These are phyloP conservation scores for Rutstroemia sp. DNA, from an alignment of 2,329 filamentous ascomycete genomes.

Conservation along the genomic window DNA sequence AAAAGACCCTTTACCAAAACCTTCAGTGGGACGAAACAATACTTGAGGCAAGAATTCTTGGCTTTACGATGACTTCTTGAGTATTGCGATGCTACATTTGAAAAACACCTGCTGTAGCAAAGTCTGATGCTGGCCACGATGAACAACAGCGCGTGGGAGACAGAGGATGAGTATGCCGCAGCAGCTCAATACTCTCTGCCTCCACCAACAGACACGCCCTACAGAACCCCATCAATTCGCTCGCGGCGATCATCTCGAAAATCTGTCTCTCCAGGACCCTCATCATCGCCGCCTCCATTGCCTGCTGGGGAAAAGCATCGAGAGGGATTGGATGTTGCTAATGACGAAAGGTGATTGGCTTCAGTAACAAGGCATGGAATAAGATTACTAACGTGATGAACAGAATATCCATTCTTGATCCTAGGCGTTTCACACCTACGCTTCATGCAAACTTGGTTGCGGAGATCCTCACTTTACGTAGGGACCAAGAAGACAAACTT, in stretches of 20 bases:
- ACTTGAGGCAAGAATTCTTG: neutral
- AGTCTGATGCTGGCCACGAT: conserved; percentile 31
- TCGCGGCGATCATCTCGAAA: conserved; percentile 51
- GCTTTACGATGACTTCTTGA: neutral
- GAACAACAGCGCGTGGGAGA: conserved; percentile 46
- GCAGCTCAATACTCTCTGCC: conserved; percentile 55
- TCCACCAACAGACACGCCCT: conserved; percentile 64
- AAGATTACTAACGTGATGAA: conserved; percentile 13
- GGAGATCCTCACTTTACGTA: conserved; percentile 78
- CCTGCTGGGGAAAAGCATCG: conserved; percentile 40
- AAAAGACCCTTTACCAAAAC: neutral
- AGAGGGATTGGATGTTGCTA: conserved; percentile 50
- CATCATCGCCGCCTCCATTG: conserved; percentile 52
- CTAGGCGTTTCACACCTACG: conserved; percentile 88
- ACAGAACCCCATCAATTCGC: conserved; percentile 47
- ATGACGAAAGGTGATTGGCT: conserved; percentile 47
- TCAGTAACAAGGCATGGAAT: too few species aligned
- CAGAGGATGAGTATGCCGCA: conserved; percentile 52
- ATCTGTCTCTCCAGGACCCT: conserved; percentile 57
- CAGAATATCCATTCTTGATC: conserved; percentile 64
- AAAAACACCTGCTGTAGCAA: neutral
- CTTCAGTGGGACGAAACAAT: neutral
- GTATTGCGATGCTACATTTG: neutral
- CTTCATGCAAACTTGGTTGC: conserved; percentile 91
- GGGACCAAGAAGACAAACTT: conserved; percentile 86